Conservation (phyloP, 164 flowering plant species). For the Kingdonia uniflora region DNA sequence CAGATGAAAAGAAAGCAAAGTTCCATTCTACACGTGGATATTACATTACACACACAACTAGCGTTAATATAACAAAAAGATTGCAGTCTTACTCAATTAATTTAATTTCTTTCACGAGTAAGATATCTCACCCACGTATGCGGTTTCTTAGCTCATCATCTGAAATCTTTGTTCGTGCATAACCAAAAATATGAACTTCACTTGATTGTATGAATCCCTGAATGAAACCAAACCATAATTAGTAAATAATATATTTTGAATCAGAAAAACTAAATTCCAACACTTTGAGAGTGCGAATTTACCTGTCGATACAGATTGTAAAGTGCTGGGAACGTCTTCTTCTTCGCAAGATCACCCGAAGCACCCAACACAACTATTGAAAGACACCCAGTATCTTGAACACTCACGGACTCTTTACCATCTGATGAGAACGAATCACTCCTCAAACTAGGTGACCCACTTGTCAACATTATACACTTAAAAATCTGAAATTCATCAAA, state of each 20-base stretch:
- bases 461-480: neutral
- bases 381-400: conserved; percentile 66
- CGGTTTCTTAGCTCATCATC: conserved; percentile 71
- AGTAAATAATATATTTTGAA: neutral
- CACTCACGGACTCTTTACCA: conserved; percentile 26
- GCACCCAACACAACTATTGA: conserved; percentile 93
- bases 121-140: conserved; percentile 59
- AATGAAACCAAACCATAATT: conserved; percentile 3
- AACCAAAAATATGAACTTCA: conserved; percentile 93
- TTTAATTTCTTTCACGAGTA: neutral
- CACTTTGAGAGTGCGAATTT: neutral
- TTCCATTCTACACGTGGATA: no score
- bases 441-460: conserved; percentile 4
- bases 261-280: neutral
- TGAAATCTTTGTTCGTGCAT: conserved; percentile 81
- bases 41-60: no score
- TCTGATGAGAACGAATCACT: conserved; percentile 31
- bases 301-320: conserved; percentile 89
- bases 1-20: no score
- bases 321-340: conserved; percentile 97
- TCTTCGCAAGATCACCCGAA: conserved; percentile 99
- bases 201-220: conserved; percentile 69
- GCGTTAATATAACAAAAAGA: no score
- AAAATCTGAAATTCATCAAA: no score
- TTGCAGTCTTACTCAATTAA: no score